Evolutionary conservation across 352 stramenopile genomes (phyloP).

Genomic region (Peronospora destructor): DNA sequence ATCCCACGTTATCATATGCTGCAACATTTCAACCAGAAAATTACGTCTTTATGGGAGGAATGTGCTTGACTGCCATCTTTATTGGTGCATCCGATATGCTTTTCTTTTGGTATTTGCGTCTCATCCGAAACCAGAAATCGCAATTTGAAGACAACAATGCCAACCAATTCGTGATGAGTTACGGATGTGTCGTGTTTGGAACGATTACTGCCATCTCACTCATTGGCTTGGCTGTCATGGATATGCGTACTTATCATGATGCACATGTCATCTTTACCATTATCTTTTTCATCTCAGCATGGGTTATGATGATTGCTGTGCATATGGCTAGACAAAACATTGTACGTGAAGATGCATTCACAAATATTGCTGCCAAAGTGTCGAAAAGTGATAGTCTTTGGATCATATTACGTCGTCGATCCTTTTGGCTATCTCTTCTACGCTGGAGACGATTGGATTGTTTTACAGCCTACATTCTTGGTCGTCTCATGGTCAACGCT

Average conservation of each 20-base stretch:
- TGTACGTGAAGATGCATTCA: conserved; percentile 28
- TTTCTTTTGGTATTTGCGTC: conserved; percentile 65
- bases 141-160: conserved; percentile 2
- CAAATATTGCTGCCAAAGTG: conserved; percentile 10
- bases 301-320: conserved; percentile 54
- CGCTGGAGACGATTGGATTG: conserved; percentile 51
- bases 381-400: conserved; percentile 5
- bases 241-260: conserved; percentile 73
- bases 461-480: conserved; percentile 43
- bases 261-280: conserved; percentile 67
- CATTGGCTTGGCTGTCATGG: conserved; percentile 57
- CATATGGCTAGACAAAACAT: conserved; percentile 44
- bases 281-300: conserved; percentile 69
- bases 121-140: conserved; percentile 21
- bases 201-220: conserved; percentile 38
- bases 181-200: conserved; percentile 30
- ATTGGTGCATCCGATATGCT: conserved; percentile 50
- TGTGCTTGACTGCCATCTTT: conserved; percentile 71
- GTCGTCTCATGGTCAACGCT: conserved; percentile 35
- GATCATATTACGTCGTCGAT: conserved; percentile 12
- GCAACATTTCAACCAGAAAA: conserved; percentile 68
- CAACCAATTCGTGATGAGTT: conserved; percentile 7
- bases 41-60: conserved; percentile 64
- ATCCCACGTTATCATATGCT: conserved; percentile 81
- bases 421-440: conserved; percentile 33